A percentile compares a stretch with the other conserved stretches of the same genome.
Evolutionary conservation across 225 moss, liverwort and hornwort species (phyloP).

Genomic region (Physcomitrium patens): DNA sequence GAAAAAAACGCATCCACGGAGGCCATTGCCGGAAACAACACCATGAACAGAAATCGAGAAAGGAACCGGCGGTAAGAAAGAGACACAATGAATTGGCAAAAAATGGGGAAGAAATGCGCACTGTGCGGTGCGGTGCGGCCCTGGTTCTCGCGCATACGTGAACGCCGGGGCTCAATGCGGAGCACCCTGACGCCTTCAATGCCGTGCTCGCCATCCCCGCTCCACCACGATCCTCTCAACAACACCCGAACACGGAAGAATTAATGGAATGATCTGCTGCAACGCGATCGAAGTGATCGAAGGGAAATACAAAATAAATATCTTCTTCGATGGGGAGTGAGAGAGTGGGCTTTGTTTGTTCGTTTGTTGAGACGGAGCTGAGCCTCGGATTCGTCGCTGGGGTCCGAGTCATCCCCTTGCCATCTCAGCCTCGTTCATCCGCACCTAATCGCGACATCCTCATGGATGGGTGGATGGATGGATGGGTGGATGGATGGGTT

Average conservation of each 20-base stretch:
- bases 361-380: too few species aligned
- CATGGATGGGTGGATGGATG: too few species aligned
- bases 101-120: neutral
- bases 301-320: neutral
- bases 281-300: neutral
- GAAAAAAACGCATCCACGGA: neutral
- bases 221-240: neutral
- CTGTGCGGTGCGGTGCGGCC: conserved; percentile 1
- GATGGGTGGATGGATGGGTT: too few species aligned
- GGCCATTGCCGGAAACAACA: neutral
- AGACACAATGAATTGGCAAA: neutral
- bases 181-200: conserved; percentile 38
- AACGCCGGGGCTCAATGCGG: conserved; percentile 12
- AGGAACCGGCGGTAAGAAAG: neutral
- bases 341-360: too few species aligned
- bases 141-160: neutral
- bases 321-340: too few species aligned
- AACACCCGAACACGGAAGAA: neutral
- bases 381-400: conserved; percentile 40
- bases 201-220: conserved; percentile 37
- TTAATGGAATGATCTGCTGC: neutral
- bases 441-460: too few species aligned
- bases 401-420: neutral
- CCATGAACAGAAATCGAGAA: neutral
- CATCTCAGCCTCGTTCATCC: conserved; percentile 23